Base-by-base conservation (phyloP, 2,329 filamentous ascomycete species). In the Dactylella cylindrospora region DNA sequence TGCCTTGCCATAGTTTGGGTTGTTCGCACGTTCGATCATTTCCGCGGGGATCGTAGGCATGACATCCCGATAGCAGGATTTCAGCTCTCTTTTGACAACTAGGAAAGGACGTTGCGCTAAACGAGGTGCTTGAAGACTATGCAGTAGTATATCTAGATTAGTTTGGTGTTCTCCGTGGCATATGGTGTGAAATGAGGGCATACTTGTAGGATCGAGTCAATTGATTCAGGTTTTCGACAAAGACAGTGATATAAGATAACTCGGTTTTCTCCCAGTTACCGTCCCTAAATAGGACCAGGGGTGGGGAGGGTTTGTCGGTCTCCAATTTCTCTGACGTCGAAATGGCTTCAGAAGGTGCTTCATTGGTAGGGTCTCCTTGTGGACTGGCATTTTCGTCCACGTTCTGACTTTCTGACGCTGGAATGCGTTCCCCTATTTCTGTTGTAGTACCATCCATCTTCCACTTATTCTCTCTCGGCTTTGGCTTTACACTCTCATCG, bases 61-160 rank as follows among this genome's bases (percentile, higher is more conserved):
- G 1, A 95, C 84, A 61, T 95, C 90, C 0, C 89, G 86, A 70
- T 84, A 97, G 71, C 90, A 96, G 2, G 81, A 78, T 23, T 78
- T 79, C 12, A 97, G 78, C 73, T 98, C 93, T 41, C 91, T 82
- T 36, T 90, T 82, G 5, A 97, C 80, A 1, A 79, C 84, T 70
- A 89, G 90, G 72, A 97, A 97, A 0, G 91, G 88, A 72, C 95
- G 95, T 74, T 93, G 94, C 2, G 91, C 90, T 1, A 95, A 78
- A 50, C 89, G 85, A 0, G 93, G 93, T 0, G 93, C 91, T 83
- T 95, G 91, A 2, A 97, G 80, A 26, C 57, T 62, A 31, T 19
- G 8, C 3, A 20, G 5, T 6, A 33, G 4, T 8, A 31, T 2
- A 25, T 45, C 22, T 29, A 10, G 20, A 20, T 31, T 3, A 46